Evolutionary conservation across 495 filamentous ascomycete genomes (phyloP), one percentile per base, ranked within the genome.

Genomic region (Penicillium macrosclerotiorum): DNA sequence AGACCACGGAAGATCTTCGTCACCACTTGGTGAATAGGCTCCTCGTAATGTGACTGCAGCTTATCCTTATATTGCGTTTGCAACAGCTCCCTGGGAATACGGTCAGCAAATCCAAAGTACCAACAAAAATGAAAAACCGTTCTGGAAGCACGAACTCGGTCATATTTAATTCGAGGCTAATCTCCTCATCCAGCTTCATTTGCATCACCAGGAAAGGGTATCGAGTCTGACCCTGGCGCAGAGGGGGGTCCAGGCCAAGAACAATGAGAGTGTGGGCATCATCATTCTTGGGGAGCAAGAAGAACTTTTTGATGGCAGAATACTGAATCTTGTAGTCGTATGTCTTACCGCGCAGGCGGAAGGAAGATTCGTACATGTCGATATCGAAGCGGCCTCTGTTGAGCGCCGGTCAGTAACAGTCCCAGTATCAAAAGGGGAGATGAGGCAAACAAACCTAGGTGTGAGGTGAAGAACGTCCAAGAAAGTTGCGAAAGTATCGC

Each of bases 281-380:
- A 67, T 99, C 94, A 7, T 93, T 91, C 72, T 97, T 99, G 4
- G 94, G 94, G 5, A 99, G 82, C 42, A 96, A 75, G 81, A 99
- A 94, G 67, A 97, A 97, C 68, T 97, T 97, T 74, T 99, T 99
- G 73, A 96, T 89, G 25, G 82, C 78, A 25, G 96, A 87, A 63
- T 95, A 99, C 70, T 95, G 89, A 50, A 99, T 96, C 77, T 99
- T 99, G 81, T 99, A 99, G 75, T 97, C 94, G 77, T 99, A 99
- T 23, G 94, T 99, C 70, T 97, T 97, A 38, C 94, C 94, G 37
- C 94, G 92, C 45, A 99, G 81, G 45, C 94, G 86, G 80, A 99
- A 97, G 4, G 94, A 97, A 1, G 83, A 82, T 63, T 97, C 94
- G 78, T 97, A 99, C 89, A 99, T 96, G 64, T 97, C 94, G 75